Base-by-base conservation (phyloP, 2,329 filamentous ascomycete species). In the Pseudomassariella vexata region DNA sequence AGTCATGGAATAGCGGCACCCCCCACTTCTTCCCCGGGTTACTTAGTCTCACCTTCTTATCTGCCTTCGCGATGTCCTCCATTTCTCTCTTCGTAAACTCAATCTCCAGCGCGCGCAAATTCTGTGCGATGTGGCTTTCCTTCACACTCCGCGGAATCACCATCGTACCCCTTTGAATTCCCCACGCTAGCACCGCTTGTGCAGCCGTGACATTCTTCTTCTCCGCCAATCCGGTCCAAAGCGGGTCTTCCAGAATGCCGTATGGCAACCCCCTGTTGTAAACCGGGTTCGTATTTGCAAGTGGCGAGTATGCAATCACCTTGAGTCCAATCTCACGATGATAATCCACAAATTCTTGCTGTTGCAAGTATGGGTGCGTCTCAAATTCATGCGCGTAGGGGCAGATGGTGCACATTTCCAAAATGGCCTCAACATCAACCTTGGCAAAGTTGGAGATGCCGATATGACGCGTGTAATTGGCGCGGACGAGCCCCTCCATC, bases 371-470 rank as follows among this genome's bases (percentile, higher is more conserved):
- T 3, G 68, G 68, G 39, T 72, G 68, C 15, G 66, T 62, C 47
- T 72, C 68, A 32, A 72, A 68, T 54, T 81, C 75, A 49, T 81
- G 76, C 10, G 68, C 68, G 9, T 69, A 68, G 2, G 76, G 76
- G 3, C 62, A 55, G 28, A 77, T 56, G 5, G 51, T 55, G 24
- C 63, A 65, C 25, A 66, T 54, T n/a, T 56, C 44, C 21, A 65
- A 33, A 9, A 67, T 46, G 6, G 46, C 37, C 40, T 63, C 50
- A 5, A 67, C 42, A n/a, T 66, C 56, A 6, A 40, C 36, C 35
- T 48, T 47, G 5, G 55, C 55, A 59, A 79, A 82, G 57, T 82
- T 82, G 35, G 73, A 78, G 26, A 82, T 65, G 29, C 78, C 77
- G 32, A 82, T 77, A 37, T 73, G 60, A 38, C 63, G 66, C 4